Evolutionary conservation across 306 rosid species (phyloP).

Genomic region (Malus sylvestris): DNA sequence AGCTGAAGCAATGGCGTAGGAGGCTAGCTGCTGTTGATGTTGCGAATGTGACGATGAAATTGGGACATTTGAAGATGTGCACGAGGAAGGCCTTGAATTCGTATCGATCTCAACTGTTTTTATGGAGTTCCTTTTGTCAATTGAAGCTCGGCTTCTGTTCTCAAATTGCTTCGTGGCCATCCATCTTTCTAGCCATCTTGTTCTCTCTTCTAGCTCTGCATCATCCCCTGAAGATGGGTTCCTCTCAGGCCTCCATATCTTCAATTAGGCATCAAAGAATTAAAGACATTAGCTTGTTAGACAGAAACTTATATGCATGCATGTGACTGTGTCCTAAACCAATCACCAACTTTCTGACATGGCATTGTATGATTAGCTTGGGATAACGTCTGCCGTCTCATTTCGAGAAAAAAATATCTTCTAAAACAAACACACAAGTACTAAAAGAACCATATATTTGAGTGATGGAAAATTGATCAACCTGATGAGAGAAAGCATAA

Average conservation of each 20-base stretch:
- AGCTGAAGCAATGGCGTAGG: constrained; percentile 11
- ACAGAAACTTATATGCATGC: background rate
- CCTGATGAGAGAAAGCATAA: constrained; percentile 34
- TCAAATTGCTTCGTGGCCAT: constrained; percentile 30
- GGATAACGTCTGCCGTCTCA: background rate
- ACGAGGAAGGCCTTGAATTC: constrained; percentile 2
- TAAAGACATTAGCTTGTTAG: background rate
- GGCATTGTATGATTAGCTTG: background rate
- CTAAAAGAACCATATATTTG: background rate
- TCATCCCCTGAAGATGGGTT: constrained; percentile 17
- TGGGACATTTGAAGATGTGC: background rate
- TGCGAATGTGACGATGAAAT: background rate
- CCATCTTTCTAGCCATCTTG: constrained; percentile 32
- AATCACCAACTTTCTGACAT: no score
- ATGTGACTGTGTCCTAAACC: background rate
- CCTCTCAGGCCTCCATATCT: constrained; percentile 23
- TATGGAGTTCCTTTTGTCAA: constrained; percentile 15
- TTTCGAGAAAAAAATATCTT: background rate
- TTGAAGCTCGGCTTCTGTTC: constrained; percentile 3
- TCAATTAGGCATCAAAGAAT: background rate
- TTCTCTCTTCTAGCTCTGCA: constrained; percentile 28
- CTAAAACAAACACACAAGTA: background rate
- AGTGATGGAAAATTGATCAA: background rate
- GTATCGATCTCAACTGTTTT: constrained; percentile 25
- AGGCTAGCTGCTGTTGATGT: background rate